Percentiles rank a stretch among this genome's conserved stretches.
These are phyloP conservation scores for Acanthamoeba castellanii DNA, from an alignment of 208 protist species.

Conservation along the genomic window DNA sequence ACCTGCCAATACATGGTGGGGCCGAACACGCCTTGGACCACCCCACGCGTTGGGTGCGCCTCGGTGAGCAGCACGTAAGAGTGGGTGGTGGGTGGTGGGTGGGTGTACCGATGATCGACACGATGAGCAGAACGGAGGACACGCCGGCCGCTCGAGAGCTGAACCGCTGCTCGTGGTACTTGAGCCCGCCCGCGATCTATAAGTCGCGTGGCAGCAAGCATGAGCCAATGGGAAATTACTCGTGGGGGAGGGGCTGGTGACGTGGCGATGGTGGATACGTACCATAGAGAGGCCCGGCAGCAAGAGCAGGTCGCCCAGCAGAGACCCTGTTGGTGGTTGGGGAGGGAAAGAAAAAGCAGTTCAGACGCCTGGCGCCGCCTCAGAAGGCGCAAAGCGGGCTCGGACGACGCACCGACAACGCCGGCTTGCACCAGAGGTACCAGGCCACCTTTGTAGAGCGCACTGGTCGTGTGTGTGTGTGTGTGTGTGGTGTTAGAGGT, in stretches of 20 bases:
- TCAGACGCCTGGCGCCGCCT: not conserved
- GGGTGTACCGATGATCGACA: slow-evolving; percentile 83
- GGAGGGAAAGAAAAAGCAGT: not conserved
- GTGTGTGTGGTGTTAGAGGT: not conserved
- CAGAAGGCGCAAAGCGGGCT: no score
- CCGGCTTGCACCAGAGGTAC: slow-evolving; percentile 46
- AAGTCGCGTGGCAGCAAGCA: not conserved
- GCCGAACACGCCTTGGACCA: slow-evolving; percentile 77
- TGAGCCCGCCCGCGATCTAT: slow-evolving; percentile 85
- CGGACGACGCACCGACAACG: slow-evolving; percentile 21
- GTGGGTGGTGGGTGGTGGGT: no score
- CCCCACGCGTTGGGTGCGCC: not conserved
- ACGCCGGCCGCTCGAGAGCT: slow-evolving; percentile 87
- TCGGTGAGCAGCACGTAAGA: no score
- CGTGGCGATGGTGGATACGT: not conserved
- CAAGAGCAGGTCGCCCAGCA: slow-evolving; percentile 85
- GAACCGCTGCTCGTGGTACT: slow-evolving; percentile 89
- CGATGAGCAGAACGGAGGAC: slow-evolving; percentile 85
- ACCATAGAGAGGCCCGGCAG: slow-evolving; percentile 89
- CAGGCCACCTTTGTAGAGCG: slow-evolving; percentile 77
- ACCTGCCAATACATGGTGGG: slow-evolving; percentile 88
- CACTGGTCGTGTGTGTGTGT: not conserved
- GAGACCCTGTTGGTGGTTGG: slow-evolving; percentile 77
- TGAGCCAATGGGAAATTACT: not conserved
- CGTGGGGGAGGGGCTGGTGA: not conserved